Conservation (phyloP, 257 asterid species). For the Solanum medicagineum region DNA sequence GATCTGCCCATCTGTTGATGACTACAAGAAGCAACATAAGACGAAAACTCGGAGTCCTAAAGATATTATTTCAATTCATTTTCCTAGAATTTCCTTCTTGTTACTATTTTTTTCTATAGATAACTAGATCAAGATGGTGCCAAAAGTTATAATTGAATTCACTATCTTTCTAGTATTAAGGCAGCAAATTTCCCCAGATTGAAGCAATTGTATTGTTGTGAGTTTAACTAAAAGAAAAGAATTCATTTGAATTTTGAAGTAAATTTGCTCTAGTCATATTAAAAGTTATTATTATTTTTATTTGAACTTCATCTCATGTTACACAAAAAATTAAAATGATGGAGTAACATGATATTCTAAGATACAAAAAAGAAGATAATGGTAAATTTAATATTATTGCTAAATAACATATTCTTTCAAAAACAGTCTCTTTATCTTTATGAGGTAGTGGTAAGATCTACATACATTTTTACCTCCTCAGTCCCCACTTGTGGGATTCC, state of each 20-base stretch:
- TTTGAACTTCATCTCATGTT: background rate
- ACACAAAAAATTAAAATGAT: background rate
- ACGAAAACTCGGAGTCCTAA: background rate
- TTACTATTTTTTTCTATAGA: too few species aligned
- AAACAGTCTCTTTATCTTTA: too few species aligned
- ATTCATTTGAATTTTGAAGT: slow-evolving; percentile 1
- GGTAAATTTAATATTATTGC: background rate
- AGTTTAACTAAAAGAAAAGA: background rate
- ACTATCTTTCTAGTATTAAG: background rate
- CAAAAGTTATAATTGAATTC: too few species aligned
- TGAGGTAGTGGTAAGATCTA: too few species aligned
- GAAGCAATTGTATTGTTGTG: slow-evolving; percentile 10
- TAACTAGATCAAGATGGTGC: too few species aligned
- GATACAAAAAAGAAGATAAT: too few species aligned
- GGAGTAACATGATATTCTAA: too few species aligned
- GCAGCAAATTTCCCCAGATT: background rate
- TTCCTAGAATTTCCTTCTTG: background rate
- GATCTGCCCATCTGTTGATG: slow-evolving; percentile 54
- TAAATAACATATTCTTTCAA: too few species aligned
- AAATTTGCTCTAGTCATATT: background rate
- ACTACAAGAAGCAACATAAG: background rate
- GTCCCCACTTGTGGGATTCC: too few species aligned
- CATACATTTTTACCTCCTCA: too few species aligned
- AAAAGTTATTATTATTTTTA: too few species aligned
- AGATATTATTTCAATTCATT: background rate